Evolutionary conservation across 192 early-diverging fungal genomes (phyloP).

Genomic region (Paraglomus brasilianum): DNA sequence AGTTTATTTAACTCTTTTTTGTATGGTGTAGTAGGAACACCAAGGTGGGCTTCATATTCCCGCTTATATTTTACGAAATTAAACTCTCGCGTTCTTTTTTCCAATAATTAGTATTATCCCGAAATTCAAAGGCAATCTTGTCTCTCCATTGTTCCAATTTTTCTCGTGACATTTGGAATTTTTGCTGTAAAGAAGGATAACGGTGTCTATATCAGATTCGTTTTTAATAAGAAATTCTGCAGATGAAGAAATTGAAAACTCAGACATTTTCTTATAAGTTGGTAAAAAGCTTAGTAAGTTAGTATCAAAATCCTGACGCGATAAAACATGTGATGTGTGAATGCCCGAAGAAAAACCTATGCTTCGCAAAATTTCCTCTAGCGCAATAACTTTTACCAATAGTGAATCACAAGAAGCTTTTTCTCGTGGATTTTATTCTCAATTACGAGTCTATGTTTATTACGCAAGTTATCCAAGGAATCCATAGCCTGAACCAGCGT

Average conservation of each 20-base stretch:
- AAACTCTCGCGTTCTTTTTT: background rate
- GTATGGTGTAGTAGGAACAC: too few relatives aligned
- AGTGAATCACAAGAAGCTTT: background rate
- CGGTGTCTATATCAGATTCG: too few relatives aligned
- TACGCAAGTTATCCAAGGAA: background rate
- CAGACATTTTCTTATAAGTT: constrained; percentile 1
- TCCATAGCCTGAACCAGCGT: background rate
- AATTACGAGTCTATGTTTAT: background rate
- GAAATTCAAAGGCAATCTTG: constrained; percentile 8
- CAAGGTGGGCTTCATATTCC: background rate
- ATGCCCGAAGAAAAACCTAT: constrained; percentile 1
- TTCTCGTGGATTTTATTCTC: background rate
- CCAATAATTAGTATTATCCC: constrained; percentile 13
- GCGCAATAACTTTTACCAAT: background rate
- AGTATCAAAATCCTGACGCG: background rate
- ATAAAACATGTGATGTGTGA: too few relatives aligned
- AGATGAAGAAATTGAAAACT: too few relatives aligned
- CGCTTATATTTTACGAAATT: background rate
- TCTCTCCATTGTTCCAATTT: constrained; percentile 5
- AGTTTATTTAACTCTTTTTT: too few relatives aligned
- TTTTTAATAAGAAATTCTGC: too few relatives aligned
- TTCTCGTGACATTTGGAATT: constrained; percentile 2
- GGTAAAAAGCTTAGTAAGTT: background rate
- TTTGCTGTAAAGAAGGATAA: too few relatives aligned
- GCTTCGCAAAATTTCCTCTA: background rate